These are phyloP conservation scores for Lithocarpus polystachyus DNA, from an alignment of 306 rosid species.

Conservation along the genomic window DNA sequence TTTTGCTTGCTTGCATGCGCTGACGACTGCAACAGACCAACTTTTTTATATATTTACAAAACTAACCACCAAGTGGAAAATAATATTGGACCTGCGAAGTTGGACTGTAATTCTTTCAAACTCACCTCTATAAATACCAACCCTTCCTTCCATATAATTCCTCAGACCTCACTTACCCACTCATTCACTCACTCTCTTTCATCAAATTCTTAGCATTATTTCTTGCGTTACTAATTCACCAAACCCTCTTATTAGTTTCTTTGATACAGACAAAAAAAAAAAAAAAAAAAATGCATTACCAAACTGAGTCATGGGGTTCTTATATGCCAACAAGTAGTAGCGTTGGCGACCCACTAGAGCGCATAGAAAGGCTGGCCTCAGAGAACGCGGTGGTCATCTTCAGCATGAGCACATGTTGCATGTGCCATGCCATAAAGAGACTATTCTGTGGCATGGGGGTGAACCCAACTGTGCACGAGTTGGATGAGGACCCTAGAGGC, in stretches of 20 bases:
- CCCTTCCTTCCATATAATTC: conserved; percentile 2
- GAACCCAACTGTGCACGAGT: conserved; percentile 69
- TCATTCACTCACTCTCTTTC: background rate
- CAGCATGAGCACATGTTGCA: conserved; percentile 73
- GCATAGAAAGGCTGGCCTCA: conserved; percentile 59
- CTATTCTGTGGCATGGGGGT: conserved; percentile 94
- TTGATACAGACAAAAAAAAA: too few species aligned
- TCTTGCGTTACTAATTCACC: background rate
- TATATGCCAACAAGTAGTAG: conserved; percentile 29
- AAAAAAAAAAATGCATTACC: conserved; percentile 49
- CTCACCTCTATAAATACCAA: conserved; percentile 60
- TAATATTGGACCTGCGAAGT: conserved; percentile 1
- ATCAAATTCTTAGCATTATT: background rate
- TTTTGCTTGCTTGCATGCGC: conserved; percentile 27
- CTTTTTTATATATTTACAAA: conserved; percentile 27
- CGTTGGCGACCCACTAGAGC: conserved; percentile 43
- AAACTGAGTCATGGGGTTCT: conserved; percentile 51
- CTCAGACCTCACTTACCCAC: conserved; percentile 17
- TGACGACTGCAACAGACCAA: conserved; percentile 41
- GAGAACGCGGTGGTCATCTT: conserved; percentile 86
- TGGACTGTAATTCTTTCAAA: background rate
- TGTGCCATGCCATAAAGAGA: conserved; percentile 90
- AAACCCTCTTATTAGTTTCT: background rate
- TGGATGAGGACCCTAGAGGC: conserved; percentile 66
- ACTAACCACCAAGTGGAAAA: conserved; percentile 10